phyloP scores from a whole-genome alignment of 202 grass and related monocot genomes.

The Saccharum hybrid region DNA sequence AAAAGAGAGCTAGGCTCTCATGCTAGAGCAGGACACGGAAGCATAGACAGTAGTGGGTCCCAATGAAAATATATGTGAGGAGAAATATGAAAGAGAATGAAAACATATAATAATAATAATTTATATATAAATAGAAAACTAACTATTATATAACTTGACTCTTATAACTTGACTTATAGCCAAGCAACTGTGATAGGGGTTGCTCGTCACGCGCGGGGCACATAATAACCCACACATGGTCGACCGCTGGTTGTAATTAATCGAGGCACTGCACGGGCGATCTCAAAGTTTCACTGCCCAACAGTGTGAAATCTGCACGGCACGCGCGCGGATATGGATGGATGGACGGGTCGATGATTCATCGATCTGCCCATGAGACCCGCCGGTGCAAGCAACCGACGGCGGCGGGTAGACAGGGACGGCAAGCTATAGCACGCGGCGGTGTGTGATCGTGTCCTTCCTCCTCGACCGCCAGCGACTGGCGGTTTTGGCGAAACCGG shows the following conservation, averaged over 20 bases:
- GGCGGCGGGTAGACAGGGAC: constrained; percentile 34
- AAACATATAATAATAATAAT: too few species aligned
- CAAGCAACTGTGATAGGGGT: too few species aligned
- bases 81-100: too few species aligned
- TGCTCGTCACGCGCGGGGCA: too few species aligned
- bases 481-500: not conserved
- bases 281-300: constrained; percentile 13
- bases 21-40: too few species aligned
- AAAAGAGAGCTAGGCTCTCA: too few species aligned
- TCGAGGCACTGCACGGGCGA: constrained; percentile 33
- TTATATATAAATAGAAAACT: too few species aligned
- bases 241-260: not conserved
- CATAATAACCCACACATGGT: not conserved
- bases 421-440: not conserved
- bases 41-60: too few species aligned
- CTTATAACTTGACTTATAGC: too few species aligned
- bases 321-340: not conserved
- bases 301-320: not conserved
- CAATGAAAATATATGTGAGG: too few species aligned
- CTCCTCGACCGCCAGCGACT: too few species aligned
- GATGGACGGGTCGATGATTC: not conserved
- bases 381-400: not conserved
- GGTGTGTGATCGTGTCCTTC: not conserved
- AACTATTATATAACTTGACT: too few species aligned
- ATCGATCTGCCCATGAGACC: not conserved